Conservation (phyloP, 495 filamentous ascomycete genomes). For the Thermothielavioides terrestris region DNA sequence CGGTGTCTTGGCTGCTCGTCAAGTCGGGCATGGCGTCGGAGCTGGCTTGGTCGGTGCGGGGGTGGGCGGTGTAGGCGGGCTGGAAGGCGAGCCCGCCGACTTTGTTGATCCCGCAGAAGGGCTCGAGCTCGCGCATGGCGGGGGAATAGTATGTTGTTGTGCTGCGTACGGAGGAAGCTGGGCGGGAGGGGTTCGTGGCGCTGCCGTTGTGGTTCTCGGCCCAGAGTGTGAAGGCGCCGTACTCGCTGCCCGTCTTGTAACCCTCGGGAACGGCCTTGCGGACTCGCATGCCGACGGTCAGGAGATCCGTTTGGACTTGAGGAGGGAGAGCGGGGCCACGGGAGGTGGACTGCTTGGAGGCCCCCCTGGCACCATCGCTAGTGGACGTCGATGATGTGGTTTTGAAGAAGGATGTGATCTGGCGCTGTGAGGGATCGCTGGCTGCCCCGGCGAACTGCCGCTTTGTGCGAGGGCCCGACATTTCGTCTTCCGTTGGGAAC, state of each 20-base stretch:
- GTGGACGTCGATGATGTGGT: conserved; percentile 6
- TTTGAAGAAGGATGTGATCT: conserved; percentile 44
- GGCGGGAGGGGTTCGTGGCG: neutral
- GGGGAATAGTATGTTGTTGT: conserved; percentile 15
- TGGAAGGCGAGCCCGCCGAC: conserved; percentile 49
- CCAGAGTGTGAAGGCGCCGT: conserved; percentile 40
- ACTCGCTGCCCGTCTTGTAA: conserved; percentile 63
- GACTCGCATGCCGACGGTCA: conserved; percentile 86
- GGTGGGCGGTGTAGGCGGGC: conserved; percentile 9
- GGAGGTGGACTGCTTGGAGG: conserved; percentile 18
- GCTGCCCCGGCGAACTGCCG: conserved; percentile 44
- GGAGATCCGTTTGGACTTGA: conserved; percentile 63
- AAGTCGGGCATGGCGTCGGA: conserved; percentile 24
- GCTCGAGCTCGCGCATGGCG: conserved; percentile 48
- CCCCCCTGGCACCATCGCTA: neutral
- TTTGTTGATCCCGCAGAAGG: conserved; percentile 69
- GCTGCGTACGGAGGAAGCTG: neutral
- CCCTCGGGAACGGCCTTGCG: conserved; percentile 87
- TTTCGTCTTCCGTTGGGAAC: conserved; percentile 9
- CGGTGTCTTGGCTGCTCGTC: conserved; percentile 35
- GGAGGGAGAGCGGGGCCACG: conserved; percentile 48
- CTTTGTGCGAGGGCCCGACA: conserved; percentile 40
- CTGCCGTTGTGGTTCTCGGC: conserved; percentile 20
- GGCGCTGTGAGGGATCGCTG: conserved; percentile 40
- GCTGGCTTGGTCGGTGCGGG: neutral